phyloP scores from a whole-genome alignment of 1,284 basidiomycete genomes.

The Inonotus hispidus region DNA sequence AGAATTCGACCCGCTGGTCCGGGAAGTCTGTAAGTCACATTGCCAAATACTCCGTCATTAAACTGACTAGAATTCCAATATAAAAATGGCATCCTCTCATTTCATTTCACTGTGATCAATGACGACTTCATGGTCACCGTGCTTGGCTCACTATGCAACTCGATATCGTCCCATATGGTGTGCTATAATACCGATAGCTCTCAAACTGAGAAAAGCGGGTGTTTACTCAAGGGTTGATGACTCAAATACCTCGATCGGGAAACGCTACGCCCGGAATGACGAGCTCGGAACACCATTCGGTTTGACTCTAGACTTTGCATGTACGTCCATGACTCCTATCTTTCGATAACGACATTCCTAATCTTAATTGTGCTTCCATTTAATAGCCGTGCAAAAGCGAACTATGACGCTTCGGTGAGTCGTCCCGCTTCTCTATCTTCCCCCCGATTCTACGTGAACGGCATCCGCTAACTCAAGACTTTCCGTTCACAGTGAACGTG shows the following conservation, averaged over 20 bases:
- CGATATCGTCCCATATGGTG: constrained; percentile 10
- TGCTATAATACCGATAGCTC: constrained; percentile 44
- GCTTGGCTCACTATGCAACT: neutral
- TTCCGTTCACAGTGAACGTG: constrained; percentile 68
- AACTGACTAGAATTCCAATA: neutral
- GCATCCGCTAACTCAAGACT: neutral
- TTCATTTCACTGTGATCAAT: neutral
- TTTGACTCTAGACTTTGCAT: constrained; percentile 95
- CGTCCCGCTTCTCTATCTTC: constrained; percentile 13
- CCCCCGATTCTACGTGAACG: neutral
- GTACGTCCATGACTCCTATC: constrained; percentile 46
- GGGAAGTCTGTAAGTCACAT: constrained; percentile 78
- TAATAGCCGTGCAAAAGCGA: constrained; percentile 71
- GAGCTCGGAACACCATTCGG: constrained; percentile 98
- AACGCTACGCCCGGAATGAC: constrained; percentile 96
- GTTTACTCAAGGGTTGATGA: constrained; percentile 94
- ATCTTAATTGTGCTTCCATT: constrained; percentile 1
- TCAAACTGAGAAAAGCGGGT: constrained; percentile 82
- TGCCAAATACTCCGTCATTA: neutral
- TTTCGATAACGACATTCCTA: neutral
- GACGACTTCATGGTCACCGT: neutral
- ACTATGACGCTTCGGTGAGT: constrained; percentile 85
- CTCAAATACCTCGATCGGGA: constrained; percentile 92
- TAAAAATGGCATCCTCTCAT: neutral
- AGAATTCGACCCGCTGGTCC: constrained; percentile 80